Evolutionary conservation across 164 flowering plant species (phyloP), one percentile per base, ranked within the genome.

Genomic region (Kingdonia uniflora): DNA sequence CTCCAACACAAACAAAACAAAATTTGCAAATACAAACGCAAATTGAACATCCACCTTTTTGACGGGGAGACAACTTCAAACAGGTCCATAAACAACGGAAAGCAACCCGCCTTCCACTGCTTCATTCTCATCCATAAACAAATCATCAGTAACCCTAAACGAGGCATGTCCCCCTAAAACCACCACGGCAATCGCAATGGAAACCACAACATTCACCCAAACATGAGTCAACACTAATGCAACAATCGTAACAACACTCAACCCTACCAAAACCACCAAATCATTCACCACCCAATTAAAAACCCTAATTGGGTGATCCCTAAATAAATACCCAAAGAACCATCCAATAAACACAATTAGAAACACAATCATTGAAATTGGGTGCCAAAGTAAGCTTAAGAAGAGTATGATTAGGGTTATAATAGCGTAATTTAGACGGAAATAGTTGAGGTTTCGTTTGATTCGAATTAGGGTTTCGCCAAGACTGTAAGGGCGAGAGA

Each of bases 321-420:
- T 76, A 23, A 68, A 57, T 72, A 81, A 68, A 70, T 68, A 77
- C 54, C 85, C 78, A 67, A 70, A 73, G 60, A 73, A 46, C 91
- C 91, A 83, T 0, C 75, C 79, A 24, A 64, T 56, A 50, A 74
- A 62, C 49, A 71, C 52, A 66, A 73, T 2, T 26, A 77, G 26
- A 72, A 81, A 70, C 52, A 79, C 69, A 59, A 85, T 61, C 56
- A 80, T 44, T 26, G 89, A 66, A 58, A 80, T 17, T 3, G 92
- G 95, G 63, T 74, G 91, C 64, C 61, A 65, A 35, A 83, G 6
- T 37, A 88, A 82, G 60, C 76, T 59, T 33, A 83, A 53, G 69
- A 78, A 68, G 59, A 84, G 65, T 56, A 76, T 50, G 29, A 73
- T 13, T 38, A 79, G 61, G 29, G 66, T 33, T 61, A 77, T 29